phyloP scores from a whole-genome alignment of 2,329 filamentous ascomycete species.

The Escovopsis weberi region DNA sequence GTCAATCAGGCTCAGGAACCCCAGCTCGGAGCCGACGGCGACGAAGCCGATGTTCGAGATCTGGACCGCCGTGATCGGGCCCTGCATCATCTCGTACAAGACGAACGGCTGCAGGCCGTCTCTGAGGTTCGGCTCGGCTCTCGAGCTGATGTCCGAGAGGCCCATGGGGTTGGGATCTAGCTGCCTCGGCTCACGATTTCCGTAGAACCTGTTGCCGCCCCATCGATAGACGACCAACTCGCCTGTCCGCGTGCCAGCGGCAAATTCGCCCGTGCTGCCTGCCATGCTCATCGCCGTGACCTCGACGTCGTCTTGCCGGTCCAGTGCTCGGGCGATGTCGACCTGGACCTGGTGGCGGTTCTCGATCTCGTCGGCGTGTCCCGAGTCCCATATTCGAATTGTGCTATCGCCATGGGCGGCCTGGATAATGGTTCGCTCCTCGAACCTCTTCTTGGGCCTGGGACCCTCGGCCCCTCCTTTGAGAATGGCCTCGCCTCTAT shows the following conservation, averaged over 20 bases:
- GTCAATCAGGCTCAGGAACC: slow-evolving; percentile 70
- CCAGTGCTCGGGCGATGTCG: slow-evolving; percentile 70
- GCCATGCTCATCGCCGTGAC: slow-evolving; percentile 70
- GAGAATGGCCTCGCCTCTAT: slow-evolving; percentile 63
- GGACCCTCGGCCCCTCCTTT: slow-evolving; percentile 63
- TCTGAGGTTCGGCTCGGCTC: slow-evolving; percentile 58
- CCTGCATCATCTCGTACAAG: slow-evolving; percentile 71
- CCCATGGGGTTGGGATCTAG: slow-evolving; percentile 49
- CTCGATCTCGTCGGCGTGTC: slow-evolving; percentile 85
- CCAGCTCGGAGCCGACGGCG: slow-evolving; percentile 71
- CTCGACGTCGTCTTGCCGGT: slow-evolving; percentile 61
- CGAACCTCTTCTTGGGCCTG: slow-evolving; percentile 59
- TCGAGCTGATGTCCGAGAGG: slow-evolving; percentile 58
- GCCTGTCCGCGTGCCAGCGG: slow-evolving; percentile 65
- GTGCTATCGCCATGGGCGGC: slow-evolving; percentile 85
- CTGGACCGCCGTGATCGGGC: slow-evolving; percentile 62
- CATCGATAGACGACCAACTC: slow-evolving; percentile 80
- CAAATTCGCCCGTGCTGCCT: slow-evolving; percentile 69
- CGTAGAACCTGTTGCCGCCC: slow-evolving; percentile 64
- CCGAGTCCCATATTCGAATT: slow-evolving; percentile 83
- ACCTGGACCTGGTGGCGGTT: slow-evolving; percentile 71
- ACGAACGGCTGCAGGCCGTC: slow-evolving; percentile 70
- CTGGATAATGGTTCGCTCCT: slow-evolving; percentile 71
- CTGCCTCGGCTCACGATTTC: slow-evolving; percentile 39
- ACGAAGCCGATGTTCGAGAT: slow-evolving; percentile 91